Base-by-base conservation (phyloP, 495 filamentous ascomycete species). In the Apiosordaria backusii region DNA sequence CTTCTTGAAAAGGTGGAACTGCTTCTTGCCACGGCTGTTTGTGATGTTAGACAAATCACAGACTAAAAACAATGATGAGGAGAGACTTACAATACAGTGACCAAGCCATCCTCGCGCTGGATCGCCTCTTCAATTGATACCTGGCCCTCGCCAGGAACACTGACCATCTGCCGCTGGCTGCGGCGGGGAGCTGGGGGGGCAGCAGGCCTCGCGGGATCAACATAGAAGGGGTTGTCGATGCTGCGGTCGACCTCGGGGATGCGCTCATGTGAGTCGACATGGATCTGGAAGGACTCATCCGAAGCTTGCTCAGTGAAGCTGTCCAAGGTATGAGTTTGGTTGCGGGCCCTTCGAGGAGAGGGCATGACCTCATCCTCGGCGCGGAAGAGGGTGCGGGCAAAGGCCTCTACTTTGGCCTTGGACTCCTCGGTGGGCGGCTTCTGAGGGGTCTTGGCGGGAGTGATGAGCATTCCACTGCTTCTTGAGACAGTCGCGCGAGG, bases 371-470 rank as follows among this genome's bases (percentile, higher is more conserved):
- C 88, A 21, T 85, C 69, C 25, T 76, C 73, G 40, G 74, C 74
- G 55, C 80, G 76, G 73, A 96, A 97, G 1, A 99, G 80, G 64
- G 87, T 87, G 69, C 93, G 90, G 21, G 92, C 87, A 35, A 92
- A 85, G 13, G 85, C 77, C 57, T 83, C 82, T 59, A 92, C 79
- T 25, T 88, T 84, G 40, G 80, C 79, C 63, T 84, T 79, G 24
- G 74, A 68, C 69, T 80, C 73, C 61, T 78, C 75, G 4, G 85
- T 78, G 6, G 86, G 86, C 67, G 88, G 87, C 78, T 90, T 90
- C 62, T 86, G 85, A 0, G 95, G 95, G 2, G 94, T 97, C 77
- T 97, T 99, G 59, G 86, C 87, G 13, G 95, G 95, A 13, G 95
- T 98, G 4, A 92, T 93, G 59, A 97, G 84, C 81, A 91, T 90